Percentiles rank a stretch among this genome's conserved stretches.
Conservation (phyloP, 148 eudicot species). For the Rhododendron vialii region DNA sequence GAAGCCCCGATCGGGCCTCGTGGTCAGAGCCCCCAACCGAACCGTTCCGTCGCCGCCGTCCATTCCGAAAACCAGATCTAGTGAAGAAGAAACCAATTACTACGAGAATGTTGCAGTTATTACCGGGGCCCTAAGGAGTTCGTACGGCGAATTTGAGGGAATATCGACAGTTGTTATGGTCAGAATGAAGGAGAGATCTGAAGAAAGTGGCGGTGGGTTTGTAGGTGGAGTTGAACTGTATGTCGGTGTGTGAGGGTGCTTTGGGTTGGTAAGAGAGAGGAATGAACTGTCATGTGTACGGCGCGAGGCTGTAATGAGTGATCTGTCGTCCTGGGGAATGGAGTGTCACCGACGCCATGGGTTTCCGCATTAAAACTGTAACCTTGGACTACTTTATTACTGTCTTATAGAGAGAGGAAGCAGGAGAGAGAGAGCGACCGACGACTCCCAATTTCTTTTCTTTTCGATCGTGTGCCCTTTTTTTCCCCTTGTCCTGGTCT, state of each 20-base stretch:
- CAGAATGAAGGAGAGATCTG: background rate
- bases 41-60: slow-evolving; percentile 22
- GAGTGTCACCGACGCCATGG: slow-evolving; percentile 16
- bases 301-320: slow-evolving; percentile 4
- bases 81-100: background rate
- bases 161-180: background rate
- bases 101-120: background rate
- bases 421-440: background rate
- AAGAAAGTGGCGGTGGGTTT: background rate
- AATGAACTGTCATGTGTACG: slow-evolving; percentile 14
- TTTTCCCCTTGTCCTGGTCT: background rate
- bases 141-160: background rate
- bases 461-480: background rate
- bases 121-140: background rate
- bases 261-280: background rate
- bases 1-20: slow-evolving; percentile 12
- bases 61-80: slow-evolving; percentile 14
- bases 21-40: slow-evolving; percentile 9
- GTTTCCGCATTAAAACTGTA: background rate
- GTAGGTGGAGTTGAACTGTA: background rate
- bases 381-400: slow-evolving; percentile 7
- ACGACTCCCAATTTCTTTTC: background rate
- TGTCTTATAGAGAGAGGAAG: background rate
- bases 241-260: background rate
- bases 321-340: background rate